A percentile compares a stretch with the other conserved stretches of the same genome.
phyloP scores from a whole-genome alignment of 768 basidiomycete genomes.

The Leccinum disarticulatum region DNA sequence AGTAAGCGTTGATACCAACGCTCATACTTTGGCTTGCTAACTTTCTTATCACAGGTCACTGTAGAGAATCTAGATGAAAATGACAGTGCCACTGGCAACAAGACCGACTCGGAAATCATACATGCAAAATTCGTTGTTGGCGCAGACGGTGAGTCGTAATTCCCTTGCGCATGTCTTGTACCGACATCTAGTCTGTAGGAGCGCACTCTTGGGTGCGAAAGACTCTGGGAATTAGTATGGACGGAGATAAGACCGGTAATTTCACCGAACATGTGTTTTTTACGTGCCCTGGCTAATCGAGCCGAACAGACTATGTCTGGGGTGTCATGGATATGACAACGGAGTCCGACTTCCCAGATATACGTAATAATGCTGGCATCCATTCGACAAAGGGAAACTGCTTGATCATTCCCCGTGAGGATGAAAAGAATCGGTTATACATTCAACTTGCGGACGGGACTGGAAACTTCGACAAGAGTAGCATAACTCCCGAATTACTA shows the following conservation, averaged over 20 bases:
- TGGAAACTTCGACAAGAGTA: not conserved
- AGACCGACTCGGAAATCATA: not conserved
- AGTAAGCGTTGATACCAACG: not conserved
- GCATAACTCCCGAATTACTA: not conserved
- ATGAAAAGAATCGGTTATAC: not conserved
- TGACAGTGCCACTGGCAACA: not conserved
- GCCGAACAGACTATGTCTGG: not conserved
- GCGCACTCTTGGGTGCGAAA: not conserved
- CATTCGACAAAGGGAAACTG: not conserved
- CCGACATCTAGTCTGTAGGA: not conserved
- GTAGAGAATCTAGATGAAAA: not conserved
- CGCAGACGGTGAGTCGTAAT: not conserved
- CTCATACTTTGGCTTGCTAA: not conserved
- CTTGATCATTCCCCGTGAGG: not conserved
- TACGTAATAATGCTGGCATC: not conserved
- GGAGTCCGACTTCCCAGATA: not conserved
- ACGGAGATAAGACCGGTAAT: not conserved
- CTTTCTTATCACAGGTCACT: not conserved
- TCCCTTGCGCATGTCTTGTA: not conserved
- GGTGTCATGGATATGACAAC: not conserved
- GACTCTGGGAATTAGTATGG: not conserved
- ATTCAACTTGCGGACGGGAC: not conserved
- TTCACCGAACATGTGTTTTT: not conserved
- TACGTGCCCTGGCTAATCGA: not conserved
- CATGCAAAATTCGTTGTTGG: not conserved